Evolutionary conservation across 208 protist genomes (phyloP).

Genomic region (Leishmania tropica): DNA sequence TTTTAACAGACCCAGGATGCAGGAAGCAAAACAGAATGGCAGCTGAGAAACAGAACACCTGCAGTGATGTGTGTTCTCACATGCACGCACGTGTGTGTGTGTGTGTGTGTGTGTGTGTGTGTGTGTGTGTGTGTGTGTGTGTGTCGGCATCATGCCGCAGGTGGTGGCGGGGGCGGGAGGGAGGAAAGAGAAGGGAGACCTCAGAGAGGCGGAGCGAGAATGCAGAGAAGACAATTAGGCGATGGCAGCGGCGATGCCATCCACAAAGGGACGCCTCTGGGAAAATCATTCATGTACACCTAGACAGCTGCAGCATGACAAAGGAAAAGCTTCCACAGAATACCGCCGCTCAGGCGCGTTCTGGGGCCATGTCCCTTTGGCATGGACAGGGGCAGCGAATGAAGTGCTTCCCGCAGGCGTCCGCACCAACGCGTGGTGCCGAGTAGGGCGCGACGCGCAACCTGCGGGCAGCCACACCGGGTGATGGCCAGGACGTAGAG

Average conservation of each 20-base stretch:
- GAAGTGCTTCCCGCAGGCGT: background rate
- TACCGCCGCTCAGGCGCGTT: background rate
- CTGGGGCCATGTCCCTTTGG: background rate
- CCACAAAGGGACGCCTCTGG: background rate
- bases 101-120: no score
- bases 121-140: no score
- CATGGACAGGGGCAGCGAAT: background rate
- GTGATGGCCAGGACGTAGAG: background rate
- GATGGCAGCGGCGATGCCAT: background rate
- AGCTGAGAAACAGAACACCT: background rate
- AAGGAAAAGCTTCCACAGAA: background rate
- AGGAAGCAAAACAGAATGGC: background rate
- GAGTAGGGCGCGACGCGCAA: background rate
- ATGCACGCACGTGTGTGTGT: background rate
- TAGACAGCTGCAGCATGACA: background rate
- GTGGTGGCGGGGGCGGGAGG: background rate
- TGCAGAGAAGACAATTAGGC: background rate
- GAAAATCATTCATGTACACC: background rate
- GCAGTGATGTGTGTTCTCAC: background rate
- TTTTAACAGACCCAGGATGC: background rate
- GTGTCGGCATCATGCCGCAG: background rate
- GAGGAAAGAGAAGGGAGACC: background rate
- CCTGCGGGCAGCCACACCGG: background rate
- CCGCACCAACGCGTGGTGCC: background rate
- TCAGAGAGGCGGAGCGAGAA: background rate